These are phyloP conservation scores for Penicillium steckii DNA, from an alignment of 495 filamentous ascomycete genomes.

Conservation along the genomic window DNA sequence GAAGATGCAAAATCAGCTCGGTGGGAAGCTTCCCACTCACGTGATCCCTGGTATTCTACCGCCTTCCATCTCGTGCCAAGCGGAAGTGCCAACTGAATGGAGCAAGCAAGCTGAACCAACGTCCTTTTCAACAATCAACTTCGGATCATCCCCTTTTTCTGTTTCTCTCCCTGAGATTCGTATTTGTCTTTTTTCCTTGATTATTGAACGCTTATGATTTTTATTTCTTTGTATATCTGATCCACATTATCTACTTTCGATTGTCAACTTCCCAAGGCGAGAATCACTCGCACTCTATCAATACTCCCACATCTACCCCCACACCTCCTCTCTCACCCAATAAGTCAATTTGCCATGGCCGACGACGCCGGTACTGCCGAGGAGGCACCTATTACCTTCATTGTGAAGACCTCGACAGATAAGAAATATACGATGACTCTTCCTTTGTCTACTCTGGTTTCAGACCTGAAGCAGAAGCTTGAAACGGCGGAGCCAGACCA, in stretches of 20 bases:
- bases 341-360: constrained; percentile 32
- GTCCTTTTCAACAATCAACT: background rate
- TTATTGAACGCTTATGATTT: too few species aligned
- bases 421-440: constrained; percentile 80
- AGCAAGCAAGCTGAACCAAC: too few species aligned
- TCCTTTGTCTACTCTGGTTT: constrained; percentile 69
- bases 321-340: background rate
- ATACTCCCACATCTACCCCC: background rate
- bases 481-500: background rate
- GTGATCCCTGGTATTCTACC: background rate
- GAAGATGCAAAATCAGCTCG: background rate
- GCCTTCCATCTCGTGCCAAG: background rate
- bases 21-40: too few species aligned
- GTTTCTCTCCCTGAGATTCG: too few species aligned
- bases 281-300: background rate
- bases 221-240: too few species aligned
- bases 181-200: too few species aligned
- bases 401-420: constrained; percentile 87
- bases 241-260: too few species aligned
- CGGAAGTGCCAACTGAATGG: too few species aligned
- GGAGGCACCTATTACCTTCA: constrained; percentile 77
- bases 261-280: background rate
- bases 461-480: constrained; percentile 87
- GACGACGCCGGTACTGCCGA: constrained; percentile 46
- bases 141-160: too few species aligned